Percentiles rank a stretch among this genome's conserved stretches.
Conservation (phyloP, 345 rosid species). For the Pistacia atlantica region DNA sequence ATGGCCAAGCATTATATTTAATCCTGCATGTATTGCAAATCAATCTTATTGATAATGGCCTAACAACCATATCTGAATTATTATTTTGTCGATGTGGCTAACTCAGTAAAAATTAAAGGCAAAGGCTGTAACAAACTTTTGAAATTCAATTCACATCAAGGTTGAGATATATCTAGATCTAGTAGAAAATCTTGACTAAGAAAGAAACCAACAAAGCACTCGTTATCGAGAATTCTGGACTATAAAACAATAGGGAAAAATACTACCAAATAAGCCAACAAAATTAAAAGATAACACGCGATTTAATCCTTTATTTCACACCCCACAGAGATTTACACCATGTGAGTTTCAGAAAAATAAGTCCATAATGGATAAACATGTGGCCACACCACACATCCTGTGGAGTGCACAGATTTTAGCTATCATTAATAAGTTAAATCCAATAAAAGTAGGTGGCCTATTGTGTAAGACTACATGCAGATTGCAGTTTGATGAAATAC, state of each 20-base stretch:
- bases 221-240: not conserved
- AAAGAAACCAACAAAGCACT: constrained; percentile 1
- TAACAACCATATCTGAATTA: too few relatives aligned
- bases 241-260: not conserved
- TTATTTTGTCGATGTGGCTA: too few relatives aligned
- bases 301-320: not conserved
- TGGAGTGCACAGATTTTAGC: not conserved
- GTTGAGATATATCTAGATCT: not conserved
- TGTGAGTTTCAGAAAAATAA: not conserved
- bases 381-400: not conserved
- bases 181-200: not conserved
- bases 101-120: too few relatives aligned
- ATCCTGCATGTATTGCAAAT: too few relatives aligned
- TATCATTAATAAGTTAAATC: not conserved
- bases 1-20: too few relatives aligned
- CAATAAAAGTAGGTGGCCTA: constrained; percentile 1
- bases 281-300: not conserved
- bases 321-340: not conserved
- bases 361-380: constrained; percentile 16
- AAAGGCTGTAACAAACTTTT: too few relatives aligned
- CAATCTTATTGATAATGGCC: too few relatives aligned
- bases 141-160: not conserved
- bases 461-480: too few relatives aligned
- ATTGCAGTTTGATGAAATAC: too few relatives aligned
- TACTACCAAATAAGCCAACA: not conserved